Evolutionary conservation across 306 rosid genomes (phyloP).

Genomic region (Rubus idaeus): DNA sequence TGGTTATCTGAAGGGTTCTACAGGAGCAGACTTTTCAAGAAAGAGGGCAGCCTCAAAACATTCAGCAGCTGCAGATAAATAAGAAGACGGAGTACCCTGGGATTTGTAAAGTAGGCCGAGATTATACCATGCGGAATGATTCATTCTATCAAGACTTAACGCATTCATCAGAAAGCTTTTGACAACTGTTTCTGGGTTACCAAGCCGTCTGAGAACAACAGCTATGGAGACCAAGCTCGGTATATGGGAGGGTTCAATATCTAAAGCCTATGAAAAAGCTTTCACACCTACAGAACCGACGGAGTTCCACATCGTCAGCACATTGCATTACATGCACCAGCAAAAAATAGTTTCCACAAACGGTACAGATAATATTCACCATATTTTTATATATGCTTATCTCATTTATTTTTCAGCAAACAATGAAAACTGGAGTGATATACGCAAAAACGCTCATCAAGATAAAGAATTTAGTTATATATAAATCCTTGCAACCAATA

Average conservation of each 20-base stretch:
- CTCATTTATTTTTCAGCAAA: no score
- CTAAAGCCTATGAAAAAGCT: conserved; percentile 57
- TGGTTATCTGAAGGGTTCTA: conserved; percentile 76
- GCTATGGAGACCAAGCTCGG: conserved; percentile 71
- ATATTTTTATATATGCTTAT: no score
- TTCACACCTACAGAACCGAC: conserved; percentile 46
- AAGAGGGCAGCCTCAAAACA: conserved; percentile 73
- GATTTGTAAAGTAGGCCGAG: conserved; percentile 68
- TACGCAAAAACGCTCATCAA: no score
- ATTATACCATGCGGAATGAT: conserved; percentile 76
- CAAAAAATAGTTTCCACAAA: no score
- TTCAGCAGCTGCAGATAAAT: conserved; percentile 55
- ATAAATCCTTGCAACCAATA: no score
- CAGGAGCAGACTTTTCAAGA: conserved; percentile 77
- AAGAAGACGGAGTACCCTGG: conserved; percentile 47
- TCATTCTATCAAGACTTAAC: conserved; percentile 54
- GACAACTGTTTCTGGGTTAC: conserved; percentile 36
- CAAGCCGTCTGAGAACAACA: conserved; percentile 45
- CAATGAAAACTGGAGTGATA: no score
- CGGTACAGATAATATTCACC: no score
- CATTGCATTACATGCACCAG: no score
- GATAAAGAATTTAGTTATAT: no score
- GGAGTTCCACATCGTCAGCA: neutral
- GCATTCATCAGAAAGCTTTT: conserved; percentile 77
- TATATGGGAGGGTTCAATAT: conserved; percentile 64